phyloP scores from a whole-genome alignment of 2,329 filamentous ascomycete genomes.

The Corinectria fuckeliana region DNA sequence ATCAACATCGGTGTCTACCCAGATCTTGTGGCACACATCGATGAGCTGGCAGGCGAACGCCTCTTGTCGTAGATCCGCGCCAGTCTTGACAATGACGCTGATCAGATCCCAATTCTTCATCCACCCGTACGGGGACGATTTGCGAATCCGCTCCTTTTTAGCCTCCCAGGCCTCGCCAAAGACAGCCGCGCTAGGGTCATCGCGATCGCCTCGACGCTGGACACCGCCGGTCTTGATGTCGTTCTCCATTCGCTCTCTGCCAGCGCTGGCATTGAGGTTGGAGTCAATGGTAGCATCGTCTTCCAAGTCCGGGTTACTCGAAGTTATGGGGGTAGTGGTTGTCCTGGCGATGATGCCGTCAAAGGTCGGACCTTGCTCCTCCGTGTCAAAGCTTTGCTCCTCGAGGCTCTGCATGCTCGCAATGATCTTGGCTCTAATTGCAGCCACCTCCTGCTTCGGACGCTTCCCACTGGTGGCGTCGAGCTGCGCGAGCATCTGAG shows the following conservation, averaged over 20 bases:
- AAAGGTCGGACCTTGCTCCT: conserved; percentile 78
- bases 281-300: conserved; percentile 59
- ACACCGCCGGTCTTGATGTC: conserved; percentile 87
- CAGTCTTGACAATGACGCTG: conserved; percentile 88
- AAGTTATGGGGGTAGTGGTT: conserved; percentile 54
- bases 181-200: conserved; percentile 84
- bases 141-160: conserved; percentile 83
- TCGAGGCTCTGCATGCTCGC: conserved; percentile 89
- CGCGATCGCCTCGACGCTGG: conserved; percentile 79
- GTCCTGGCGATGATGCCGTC: conserved; percentile 82
- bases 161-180: conserved; percentile 87
- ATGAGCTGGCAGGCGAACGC: conserved; percentile 89
- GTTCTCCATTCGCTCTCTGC: conserved; percentile 86
- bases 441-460: conserved; percentile 79
- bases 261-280: conserved; percentile 71
- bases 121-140: conserved; percentile 84
- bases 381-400: conserved; percentile 81
- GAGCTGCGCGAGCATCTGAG: conserved; percentile 85
- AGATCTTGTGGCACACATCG: conserved; percentile 80
- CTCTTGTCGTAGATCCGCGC: conserved; percentile 82
- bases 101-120: conserved; percentile 91
- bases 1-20: conserved; percentile 73
- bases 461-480: conserved; percentile 82
- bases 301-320: conserved; percentile 58
- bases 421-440: conserved; percentile 85